A percentile compares a stretch with the other conserved stretches of the same genome.
Evolutionary conservation across 2,329 filamentous ascomycete genomes (phyloP).

Genomic region (Spiromastix sp.): DNA sequence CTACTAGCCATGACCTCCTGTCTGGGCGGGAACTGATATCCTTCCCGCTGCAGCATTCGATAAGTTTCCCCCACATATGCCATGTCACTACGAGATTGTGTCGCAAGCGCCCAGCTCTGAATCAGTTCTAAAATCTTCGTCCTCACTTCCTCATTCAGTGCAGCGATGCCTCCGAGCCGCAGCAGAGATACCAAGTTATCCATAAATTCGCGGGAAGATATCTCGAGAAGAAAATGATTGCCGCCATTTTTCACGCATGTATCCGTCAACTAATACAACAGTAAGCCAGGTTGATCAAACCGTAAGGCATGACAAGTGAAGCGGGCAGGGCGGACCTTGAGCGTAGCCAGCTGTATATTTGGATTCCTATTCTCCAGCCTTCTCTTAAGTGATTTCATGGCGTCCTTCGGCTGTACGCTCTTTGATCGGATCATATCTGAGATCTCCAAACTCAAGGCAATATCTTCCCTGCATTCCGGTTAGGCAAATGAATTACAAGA

Average conservation of each 20-base stretch:
- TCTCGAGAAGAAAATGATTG: conserved; percentile 86
- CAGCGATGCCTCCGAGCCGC: conserved; percentile 62
- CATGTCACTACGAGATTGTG: conserved; percentile 72
- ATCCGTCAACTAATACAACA: conserved; percentile 62
- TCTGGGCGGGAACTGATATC: conserved; percentile 80
- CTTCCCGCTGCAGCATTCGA: conserved; percentile 67
- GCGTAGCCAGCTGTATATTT: conserved; percentile 87
- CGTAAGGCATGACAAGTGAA: conserved; percentile 1
- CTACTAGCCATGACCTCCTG: conserved; percentile 72
- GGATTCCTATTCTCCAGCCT: conserved; percentile 96
- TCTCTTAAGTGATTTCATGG: conserved; percentile 90
- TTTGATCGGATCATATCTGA: conserved; percentile 96
- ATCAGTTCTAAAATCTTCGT: conserved; percentile 86
- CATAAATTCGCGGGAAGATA: conserved; percentile 96
- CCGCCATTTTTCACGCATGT: conserved; percentile 99
- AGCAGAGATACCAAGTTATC: conserved; percentile 89
- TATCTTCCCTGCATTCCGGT: conserved; percentile 62
- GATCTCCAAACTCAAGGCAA: conserved; percentile 94
- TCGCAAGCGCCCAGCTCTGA: conserved; percentile 84
- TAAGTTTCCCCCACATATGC: conserved; percentile 86
- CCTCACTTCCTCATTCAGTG: conserved; percentile 76
- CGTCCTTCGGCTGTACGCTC: conserved; percentile 92
- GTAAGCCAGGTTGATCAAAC: conserved; percentile 6
- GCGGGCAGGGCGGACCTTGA: conserved; percentile 55
- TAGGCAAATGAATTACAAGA: conserved; percentile 5